Conservation (phyloP, 495 filamentous ascomycete genomes). For the Viridothelium virens region DNA sequence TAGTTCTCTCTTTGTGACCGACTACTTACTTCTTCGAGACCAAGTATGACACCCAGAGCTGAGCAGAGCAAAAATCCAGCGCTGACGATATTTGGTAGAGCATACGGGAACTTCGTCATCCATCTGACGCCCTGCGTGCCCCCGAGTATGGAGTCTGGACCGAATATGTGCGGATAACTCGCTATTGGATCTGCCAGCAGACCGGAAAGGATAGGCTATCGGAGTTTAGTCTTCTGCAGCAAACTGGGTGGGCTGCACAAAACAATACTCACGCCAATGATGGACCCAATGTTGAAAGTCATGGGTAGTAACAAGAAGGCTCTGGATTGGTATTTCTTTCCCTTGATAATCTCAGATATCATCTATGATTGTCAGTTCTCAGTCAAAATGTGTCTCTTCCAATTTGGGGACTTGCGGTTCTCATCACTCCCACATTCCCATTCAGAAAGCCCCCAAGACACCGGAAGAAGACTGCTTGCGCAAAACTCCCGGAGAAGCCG, state of each 20-base stretch:
- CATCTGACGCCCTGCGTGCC: slow-evolving; percentile 52
- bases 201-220: slow-evolving; percentile 55
- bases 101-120: slow-evolving; percentile 63
- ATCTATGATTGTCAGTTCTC: slow-evolving; percentile 35
- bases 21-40: slow-evolving; percentile 59
- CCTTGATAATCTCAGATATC: slow-evolving; percentile 69
- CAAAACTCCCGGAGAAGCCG: slow-evolving; percentile 65
- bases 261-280: slow-evolving; percentile 46
- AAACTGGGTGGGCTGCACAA: not conserved
- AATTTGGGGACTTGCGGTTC: slow-evolving; percentile 39
- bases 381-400: not conserved
- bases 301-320: slow-evolving; percentile 77
- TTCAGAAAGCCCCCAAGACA: slow-evolving; percentile 64
- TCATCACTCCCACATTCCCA: slow-evolving; percentile 72
- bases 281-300: slow-evolving; percentile 72
- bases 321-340: slow-evolving; percentile 61
- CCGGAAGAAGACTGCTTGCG: slow-evolving; percentile 65
- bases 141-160: slow-evolving; percentile 44
- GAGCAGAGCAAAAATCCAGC: slow-evolving; percentile 55
- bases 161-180: slow-evolving; percentile 59
- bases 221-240: not conserved
- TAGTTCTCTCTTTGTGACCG: not conserved
- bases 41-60: slow-evolving; percentile 50
- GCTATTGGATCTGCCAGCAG: slow-evolving; percentile 62
- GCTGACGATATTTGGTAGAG: slow-evolving; percentile 67